Evolutionary conservation across 345 rosid species (phyloP), one percentile per base, ranked within the genome.

Genomic region (Camelina sativa): DNA sequence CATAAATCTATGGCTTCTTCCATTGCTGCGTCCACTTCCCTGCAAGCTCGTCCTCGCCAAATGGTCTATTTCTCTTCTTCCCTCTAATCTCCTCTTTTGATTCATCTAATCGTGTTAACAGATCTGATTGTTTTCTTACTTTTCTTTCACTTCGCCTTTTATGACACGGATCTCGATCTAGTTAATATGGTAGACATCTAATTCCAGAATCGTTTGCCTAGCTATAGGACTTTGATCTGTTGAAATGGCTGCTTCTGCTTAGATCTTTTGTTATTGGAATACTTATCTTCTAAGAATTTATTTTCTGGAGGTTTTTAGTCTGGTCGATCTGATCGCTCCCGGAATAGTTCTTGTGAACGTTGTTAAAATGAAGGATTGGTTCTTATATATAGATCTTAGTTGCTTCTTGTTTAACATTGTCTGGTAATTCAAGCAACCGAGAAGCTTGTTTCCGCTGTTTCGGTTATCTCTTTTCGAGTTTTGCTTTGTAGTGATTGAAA

Each of bases 1-100:
- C 30, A 28, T 28, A 3, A 28, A 28, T 30, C 69, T 0, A 72
- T 72, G 76, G 76, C 70, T 62, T 72, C 70, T 62, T 72, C 76
- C 55, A 11, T 72, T 19, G 35, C 54, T 72, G 5, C 37, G 63
- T 62, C 76, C 30, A 53, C 53, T 40, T 72, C 47, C 16, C 46
- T 72, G 0, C 47, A 19, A 17, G 28, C 64, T 37, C 30, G 30
- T 60, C 22, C 76, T 53, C 62, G 23, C 37, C 76, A 40, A 53
- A 11, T 52, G 76, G 76, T 62, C 62, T 62, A 28, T 43, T 50
- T 35, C 58, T 60, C 38, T 37, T 67, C 46, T 35, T 43, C 40
- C 30, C 0, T 52, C 30, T 28, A 28, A 28, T 28, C 4, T 43
- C 32, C 13, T 12, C 2, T 5, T 43, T 44, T 19, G 7, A 11